Base-by-base conservation (phyloP, 441 rosid species). In the Adansonia madagascariensis region DNA sequence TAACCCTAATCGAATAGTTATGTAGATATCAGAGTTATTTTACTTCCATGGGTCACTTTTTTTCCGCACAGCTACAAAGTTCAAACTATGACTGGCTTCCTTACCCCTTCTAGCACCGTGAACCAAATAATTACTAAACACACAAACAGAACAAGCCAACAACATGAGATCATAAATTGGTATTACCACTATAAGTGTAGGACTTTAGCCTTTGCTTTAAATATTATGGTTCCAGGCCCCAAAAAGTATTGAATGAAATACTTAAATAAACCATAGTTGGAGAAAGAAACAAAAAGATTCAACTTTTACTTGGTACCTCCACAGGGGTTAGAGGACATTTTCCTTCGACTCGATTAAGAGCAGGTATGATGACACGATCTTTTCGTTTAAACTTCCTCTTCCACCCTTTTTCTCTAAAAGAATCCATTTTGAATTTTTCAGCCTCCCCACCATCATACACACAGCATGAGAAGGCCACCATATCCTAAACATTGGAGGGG, bases 391-490 rank as follows among this genome's bases (percentile, higher is more conserved):
- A 95, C 81, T 95, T 95, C 74, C 88, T 87, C 79, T 87, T 92
- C 99, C 98, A 95, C 80, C 80, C 89, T 56, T 74, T 86, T 83
- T 93, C 91, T 71, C 99, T 89, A 74, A 90, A 78, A 75, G 81
- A 78, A 82, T 89, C 91, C 90, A 95, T 85, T 79, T 87, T 89
- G 52, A 69, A 52, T 76, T 86, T 91, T 83, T 95, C 99, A 72
- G 88, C 83, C 81, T 79, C 82, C 76, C 99, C 97, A 14, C 97
- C 97, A 76, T 93, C 99, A 80, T 91, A 95, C n/a, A 86, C 80
- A 78, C 99, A 95, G 82, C 98, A 90, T 11, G 99, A 95, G 89
- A 95, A 95, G 22, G 99, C 98, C 82, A 95, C 94, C 99, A 95
- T 95, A 83, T 95, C 99, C 99, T 93, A 81, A 77, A 82, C 76